Conservation (phyloP, 108 stramenopile species). For the Cyclotella atomus region DNA sequence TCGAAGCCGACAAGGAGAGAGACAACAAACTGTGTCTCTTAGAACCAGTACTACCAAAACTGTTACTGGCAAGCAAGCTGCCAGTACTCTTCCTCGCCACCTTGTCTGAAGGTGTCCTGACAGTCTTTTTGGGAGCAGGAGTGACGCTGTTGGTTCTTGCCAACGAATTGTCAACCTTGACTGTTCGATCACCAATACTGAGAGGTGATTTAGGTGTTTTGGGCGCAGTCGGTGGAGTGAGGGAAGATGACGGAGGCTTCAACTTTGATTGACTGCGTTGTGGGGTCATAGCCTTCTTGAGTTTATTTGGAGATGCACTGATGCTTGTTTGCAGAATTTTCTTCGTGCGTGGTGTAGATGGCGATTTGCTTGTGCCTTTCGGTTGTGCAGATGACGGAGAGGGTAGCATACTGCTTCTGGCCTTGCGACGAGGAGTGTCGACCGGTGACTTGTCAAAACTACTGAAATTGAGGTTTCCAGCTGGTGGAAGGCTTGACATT, state of each 20-base stretch:
- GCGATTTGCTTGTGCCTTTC: neutral
- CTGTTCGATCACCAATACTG: neutral
- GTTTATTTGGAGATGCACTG: neutral
- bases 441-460: too few relatives aligned
- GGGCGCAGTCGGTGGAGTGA: neutral
- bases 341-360: neutral
- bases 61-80: neutral
- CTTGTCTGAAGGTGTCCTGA: neutral
- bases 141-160: neutral
- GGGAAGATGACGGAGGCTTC: neutral
- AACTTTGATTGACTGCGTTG: neutral
- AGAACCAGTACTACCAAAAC: neutral
- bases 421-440: too few relatives aligned
- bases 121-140: neutral
- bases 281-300: neutral
- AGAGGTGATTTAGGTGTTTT: neutral
- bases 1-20: constrained; percentile 11
- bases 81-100: neutral
- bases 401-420: too few relatives aligned
- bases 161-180: constrained; percentile 10
- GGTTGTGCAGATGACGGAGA: too few relatives aligned
- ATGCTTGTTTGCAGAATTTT: neutral
- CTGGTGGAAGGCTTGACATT: too few relatives aligned
- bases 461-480: too few relatives aligned
- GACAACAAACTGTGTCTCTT: neutral